Conservation (phyloP, 1,139 yeast genomes). For the Hyphopichia buzzinii region DNA sequence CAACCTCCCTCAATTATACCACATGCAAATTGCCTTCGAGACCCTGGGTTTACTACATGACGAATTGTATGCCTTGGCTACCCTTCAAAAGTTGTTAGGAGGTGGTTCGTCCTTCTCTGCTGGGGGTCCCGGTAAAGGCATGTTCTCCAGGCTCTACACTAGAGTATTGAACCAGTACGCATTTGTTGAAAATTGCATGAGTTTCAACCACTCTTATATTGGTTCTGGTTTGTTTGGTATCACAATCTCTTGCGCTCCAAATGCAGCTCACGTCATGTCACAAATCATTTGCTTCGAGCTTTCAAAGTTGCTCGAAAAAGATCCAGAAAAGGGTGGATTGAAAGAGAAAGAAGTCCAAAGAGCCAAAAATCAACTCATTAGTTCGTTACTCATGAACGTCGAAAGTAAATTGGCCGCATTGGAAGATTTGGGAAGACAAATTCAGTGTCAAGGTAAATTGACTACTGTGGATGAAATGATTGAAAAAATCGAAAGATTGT, state of each 20-base stretch:
- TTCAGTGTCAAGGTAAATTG: slow-evolving; percentile 77
- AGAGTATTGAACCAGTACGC: slow-evolving; percentile 89
- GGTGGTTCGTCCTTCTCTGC: slow-evolving; percentile 98
- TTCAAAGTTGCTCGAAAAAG: slow-evolving; percentile 54
- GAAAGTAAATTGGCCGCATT: slow-evolving; percentile 89
- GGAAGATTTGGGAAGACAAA: slow-evolving; percentile 94
- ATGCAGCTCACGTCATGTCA: slow-evolving; percentile 80
- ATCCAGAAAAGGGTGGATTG: slow-evolving; percentile 59
- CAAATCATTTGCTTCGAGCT: slow-evolving; percentile 81
- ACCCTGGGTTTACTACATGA: slow-evolving; percentile 82
- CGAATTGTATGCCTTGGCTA: slow-evolving; percentile 88
- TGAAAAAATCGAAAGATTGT: slow-evolving; percentile 63
- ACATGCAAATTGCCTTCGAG: slow-evolving; percentile 84
- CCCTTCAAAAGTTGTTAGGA: slow-evolving; percentile 88
- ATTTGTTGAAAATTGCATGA: slow-evolving; percentile 82
- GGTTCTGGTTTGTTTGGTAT: slow-evolving; percentile 93
- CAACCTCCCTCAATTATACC: slow-evolving; percentile 77
- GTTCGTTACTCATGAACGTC: slow-evolving; percentile 88
- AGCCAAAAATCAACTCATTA: slow-evolving; percentile 88
- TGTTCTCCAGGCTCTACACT: slow-evolving; percentile 92
- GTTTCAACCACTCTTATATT: slow-evolving; percentile 87
- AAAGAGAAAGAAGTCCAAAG: slow-evolving; percentile 73
- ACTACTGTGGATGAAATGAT: slow-evolving; percentile 87
- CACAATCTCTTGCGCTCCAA: slow-evolving; percentile 79
- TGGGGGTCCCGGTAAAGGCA: slow-evolving; percentile 99